Evolutionary conservation across 345 rosid genomes (phyloP), one percentile per base, ranked within the genome.

Genomic region (Kernera saxatilis): DNA sequence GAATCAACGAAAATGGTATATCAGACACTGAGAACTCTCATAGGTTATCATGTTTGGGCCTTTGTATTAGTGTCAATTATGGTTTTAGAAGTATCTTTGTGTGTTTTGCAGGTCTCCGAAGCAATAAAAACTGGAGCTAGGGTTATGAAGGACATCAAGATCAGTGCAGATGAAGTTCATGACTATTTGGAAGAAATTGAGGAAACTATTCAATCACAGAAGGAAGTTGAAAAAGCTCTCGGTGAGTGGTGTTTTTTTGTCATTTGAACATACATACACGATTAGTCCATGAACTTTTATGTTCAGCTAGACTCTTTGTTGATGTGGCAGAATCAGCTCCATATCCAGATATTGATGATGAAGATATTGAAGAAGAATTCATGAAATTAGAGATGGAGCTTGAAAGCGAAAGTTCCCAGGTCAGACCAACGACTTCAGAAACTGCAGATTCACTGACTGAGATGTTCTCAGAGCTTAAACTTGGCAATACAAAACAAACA

Each of bases 1-100:
- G 98, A 88, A 77, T 88, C 97, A 59, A 84, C 89, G 0, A 81
- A 85, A 70, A 85, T 84, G 94, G 98, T 91, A 78, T 61, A 19
- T 27, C 30, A 40, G 8, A 35, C 59, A 21, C 12, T 19, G 7
- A 67, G n/a, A 70, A 21, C 19, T 39, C 46, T 46, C 14, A 29
- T 60, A 21, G 39, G 12, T 17, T 63, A 56, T 50, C 69, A 23
- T 50, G 11, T 30, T 43, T 12, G 32, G 45, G 33, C 64, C 58
- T 55, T 14, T 49, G 14, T 8, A 44, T 3, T 48, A 26, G 15
- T 9, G 8, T 39, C 59, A 44, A 27, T 13, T 12, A 22, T 53
- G 70, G 33, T n/a, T 43, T 15, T 30, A 29, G 22, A 22, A 22
- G 44, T 50, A 21, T 64, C 32, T 55, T 17, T 46, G 48, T 48